Conservation (phyloP, 371 early-diverging fungal species). For the Syncephalastrum racemosum region DNA sequence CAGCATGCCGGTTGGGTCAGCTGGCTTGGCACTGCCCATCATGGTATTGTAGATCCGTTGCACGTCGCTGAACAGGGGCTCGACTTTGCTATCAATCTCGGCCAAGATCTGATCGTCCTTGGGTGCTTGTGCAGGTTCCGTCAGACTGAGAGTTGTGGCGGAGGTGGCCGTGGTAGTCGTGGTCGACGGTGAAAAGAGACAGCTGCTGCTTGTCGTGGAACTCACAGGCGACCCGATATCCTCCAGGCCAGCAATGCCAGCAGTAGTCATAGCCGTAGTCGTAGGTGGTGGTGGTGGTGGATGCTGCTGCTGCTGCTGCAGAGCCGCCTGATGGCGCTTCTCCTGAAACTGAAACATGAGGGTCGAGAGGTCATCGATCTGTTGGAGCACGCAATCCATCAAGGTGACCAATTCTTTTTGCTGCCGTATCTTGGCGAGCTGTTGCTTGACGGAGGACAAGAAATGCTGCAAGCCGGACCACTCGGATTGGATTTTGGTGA, state of each 20-base stretch:
- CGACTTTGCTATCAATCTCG: conserved; percentile 55
- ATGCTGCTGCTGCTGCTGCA: conserved; percentile 12
- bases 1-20: conserved; percentile 36
- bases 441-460: conserved; percentile 35
- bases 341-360: conserved; percentile 50
- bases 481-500: conserved; percentile 46
- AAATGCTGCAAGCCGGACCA: conserved; percentile 52
- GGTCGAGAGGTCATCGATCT: conserved; percentile 40
- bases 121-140: not conserved
- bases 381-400: conserved; percentile 30
- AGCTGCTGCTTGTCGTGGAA: conserved; percentile 9
- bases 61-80: conserved; percentile 51
- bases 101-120: conserved; percentile 45
- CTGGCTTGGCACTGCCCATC: conserved; percentile 36
- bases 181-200: conserved; percentile 10
- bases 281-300: conserved; percentile 1
- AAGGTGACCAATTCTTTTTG: conserved; percentile 18
- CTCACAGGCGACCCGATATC: conserved; percentile 14
- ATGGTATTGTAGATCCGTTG: conserved; percentile 53
- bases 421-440: conserved; percentile 19
- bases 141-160: conserved; percentile 14
- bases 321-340: conserved; percentile 29
- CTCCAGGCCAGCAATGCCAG: not conserved
- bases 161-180: conserved; percentile 15
- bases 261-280: too few relatives aligned